These are phyloP conservation scores for Venturia carpophila DNA, from an alignment of 2,329 filamentous ascomycete genomes.

Conservation along the genomic window DNA sequence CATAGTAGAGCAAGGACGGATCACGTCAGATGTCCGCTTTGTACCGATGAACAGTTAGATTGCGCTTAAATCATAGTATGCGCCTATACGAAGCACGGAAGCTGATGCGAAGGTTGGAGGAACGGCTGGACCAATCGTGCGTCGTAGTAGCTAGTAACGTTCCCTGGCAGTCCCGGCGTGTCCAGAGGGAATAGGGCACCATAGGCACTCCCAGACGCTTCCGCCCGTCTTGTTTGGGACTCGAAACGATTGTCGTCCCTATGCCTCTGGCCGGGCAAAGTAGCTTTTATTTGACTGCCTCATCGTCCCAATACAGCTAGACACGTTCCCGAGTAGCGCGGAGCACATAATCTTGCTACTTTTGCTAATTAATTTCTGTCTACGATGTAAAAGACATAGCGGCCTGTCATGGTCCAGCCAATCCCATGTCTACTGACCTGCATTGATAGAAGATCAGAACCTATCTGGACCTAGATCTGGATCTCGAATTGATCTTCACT, in stretches of 20 bases:
- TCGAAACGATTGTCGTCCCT: not conserved
- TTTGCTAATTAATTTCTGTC: slow-evolving; percentile 1
- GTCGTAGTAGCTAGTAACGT: too few species aligned
- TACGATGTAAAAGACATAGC: not conserved
- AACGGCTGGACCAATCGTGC: too few species aligned
- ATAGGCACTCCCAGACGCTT: not conserved
- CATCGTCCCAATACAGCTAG: not conserved
- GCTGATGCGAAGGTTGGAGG: too few species aligned
- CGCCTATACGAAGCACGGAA: too few species aligned
- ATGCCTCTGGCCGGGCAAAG: not conserved
- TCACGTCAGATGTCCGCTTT: not conserved
- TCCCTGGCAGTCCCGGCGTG: too few species aligned
- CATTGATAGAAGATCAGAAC: not conserved
- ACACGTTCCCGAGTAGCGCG: not conserved
- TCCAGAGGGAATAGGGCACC: too few species aligned
- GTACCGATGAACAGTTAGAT: not conserved
- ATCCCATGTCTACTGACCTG: not conserved
- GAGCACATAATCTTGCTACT: not conserved
- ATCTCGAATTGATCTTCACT: not conserved
- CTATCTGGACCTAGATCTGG: not conserved
- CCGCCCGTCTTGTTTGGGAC: not conserved
- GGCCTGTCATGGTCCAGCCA: not conserved
- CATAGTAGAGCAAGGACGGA: not conserved
- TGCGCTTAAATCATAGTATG: too few species aligned
- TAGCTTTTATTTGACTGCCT: not conserved